Evolutionary conservation across 306 rosid genomes (phyloP), one percentile per base, ranked within the genome.

Genomic region (Macrotyloma uniflorum): DNA sequence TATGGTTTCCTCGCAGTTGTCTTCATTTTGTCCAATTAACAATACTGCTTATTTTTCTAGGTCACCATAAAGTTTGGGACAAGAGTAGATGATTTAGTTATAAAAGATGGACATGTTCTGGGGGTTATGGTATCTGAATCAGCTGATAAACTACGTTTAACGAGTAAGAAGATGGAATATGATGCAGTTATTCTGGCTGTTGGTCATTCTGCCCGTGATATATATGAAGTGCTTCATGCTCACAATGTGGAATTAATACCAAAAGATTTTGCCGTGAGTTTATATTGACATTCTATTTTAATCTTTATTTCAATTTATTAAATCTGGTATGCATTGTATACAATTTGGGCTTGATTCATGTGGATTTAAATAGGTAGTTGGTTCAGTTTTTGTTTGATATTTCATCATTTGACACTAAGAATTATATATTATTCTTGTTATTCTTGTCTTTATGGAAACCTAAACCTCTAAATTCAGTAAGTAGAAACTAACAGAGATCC

Each of bases 121-220:
- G 98, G 98, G 75, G 88, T 91, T 76, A 84, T 57, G 84, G 89
- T 78, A 61, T 91, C 98, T 18, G 91, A 95, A 76, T 92, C 98
- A 70, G 82, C 83, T 61, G 91, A 91, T 64, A 82, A 78, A 70
- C 80, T 65, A 70, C 85, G 24, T 72, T 72, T 85, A 62, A 83
- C 80, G 63, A 78, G 90, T 72, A 89, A 92, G 84, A 89, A 87
- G 85, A 67, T 87, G 84, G 88, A 76, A 80, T 91, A 26, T 69
- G 97, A 95, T 88, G 96, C 96, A 70, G 88, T 91, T 77, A 83
- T 95, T 85, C 86, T 95, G 81, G 98, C 98, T 28, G 97, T 95
- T 74, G 98, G 98, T 67, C 98, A 95, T 92, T 95, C 98, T 83
- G 98, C 98, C 33, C 96, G 98, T 46, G 98, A 95, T 84, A 70